phyloP scores from a whole-genome alignment of 2,329 filamentous ascomycete species.

The Beauveria pseudobassiana region DNA sequence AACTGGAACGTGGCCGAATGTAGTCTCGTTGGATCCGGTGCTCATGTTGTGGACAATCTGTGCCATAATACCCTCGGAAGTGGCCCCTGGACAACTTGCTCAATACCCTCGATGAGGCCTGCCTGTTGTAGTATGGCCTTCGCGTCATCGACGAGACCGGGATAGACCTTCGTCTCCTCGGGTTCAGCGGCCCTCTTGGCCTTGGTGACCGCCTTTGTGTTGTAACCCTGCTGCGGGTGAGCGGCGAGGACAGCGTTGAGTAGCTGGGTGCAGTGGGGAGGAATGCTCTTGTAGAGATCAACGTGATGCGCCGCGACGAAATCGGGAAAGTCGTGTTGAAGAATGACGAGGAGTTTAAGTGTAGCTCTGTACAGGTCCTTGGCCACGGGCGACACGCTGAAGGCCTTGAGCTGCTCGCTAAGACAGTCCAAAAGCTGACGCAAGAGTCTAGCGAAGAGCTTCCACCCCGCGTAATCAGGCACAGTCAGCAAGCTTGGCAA shows the following conservation, averaged over 20 bases:
- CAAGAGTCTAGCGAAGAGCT: constrained; percentile 64
- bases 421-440: constrained; percentile 66
- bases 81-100: constrained; percentile 53
- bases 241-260: constrained; percentile 84
- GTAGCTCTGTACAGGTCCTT: constrained; percentile 82
- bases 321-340: constrained; percentile 92
- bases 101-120: constrained; percentile 52
- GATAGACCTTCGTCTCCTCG: constrained; percentile 67
- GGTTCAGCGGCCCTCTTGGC: constrained; percentile 46
- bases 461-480: constrained; percentile 66
- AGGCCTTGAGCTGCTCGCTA: constrained; percentile 69
- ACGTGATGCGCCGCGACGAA: constrained; percentile 86
- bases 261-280: constrained; percentile 76
- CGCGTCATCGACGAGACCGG: constrained; percentile 58
- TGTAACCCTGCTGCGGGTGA: constrained; percentile 59
- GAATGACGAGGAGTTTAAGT: constrained; percentile 71
- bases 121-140: constrained; percentile 43
- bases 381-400: constrained; percentile 59
- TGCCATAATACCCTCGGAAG: constrained; percentile 65
- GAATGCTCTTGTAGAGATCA: constrained; percentile 72
- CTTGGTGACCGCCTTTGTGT: constrained; percentile 64
- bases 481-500: constrained; percentile 68
- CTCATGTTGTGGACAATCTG: constrained; percentile 69
- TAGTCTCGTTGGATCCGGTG: constrained; percentile 50
- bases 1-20: constrained; percentile 59